These are phyloP conservation scores for Penicillium bovifimosum DNA, from an alignment of 495 filamentous ascomycete species.

Conservation along the genomic window DNA sequence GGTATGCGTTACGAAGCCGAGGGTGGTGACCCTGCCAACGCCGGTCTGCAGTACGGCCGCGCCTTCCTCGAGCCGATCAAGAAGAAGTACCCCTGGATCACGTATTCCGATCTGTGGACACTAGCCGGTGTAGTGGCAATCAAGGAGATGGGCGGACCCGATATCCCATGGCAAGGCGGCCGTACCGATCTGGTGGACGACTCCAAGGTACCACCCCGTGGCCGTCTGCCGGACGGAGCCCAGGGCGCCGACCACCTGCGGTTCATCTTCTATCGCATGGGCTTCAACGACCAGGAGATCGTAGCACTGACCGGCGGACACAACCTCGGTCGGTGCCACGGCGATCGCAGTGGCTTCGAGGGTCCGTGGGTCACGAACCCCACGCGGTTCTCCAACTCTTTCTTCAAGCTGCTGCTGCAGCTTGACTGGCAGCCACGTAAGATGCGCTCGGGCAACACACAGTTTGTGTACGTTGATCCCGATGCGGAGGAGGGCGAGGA, in stretches of 20 bases:
- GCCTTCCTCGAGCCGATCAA: slow-evolving; percentile 59
- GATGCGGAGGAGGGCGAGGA: slow-evolving; percentile 46
- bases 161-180: slow-evolving; percentile 49
- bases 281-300: slow-evolving; percentile 61
- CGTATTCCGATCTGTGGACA: slow-evolving; percentile 60
- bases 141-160: slow-evolving; percentile 53
- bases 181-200: slow-evolving; percentile 56
- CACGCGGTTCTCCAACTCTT: slow-evolving; percentile 59
- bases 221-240: slow-evolving; percentile 54
- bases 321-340: slow-evolving; percentile 56
- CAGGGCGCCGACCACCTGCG: slow-evolving; percentile 55
- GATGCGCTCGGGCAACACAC: slow-evolving; percentile 46
- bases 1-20: slow-evolving; percentile 61
- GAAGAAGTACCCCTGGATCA: slow-evolving; percentile 53
- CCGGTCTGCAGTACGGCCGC: slow-evolving; percentile 56
- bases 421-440: slow-evolving; percentile 52
- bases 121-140: slow-evolving; percentile 55
- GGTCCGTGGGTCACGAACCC: slow-evolving; percentile 61
- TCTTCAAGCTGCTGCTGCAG: slow-evolving; percentile 51
- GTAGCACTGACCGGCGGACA: slow-evolving; percentile 58
- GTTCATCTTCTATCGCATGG: slow-evolving; percentile 57
- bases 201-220: slow-evolving; percentile 50
- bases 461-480: slow-evolving; percentile 57
- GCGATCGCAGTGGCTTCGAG: slow-evolving; percentile 55
- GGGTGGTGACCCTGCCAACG: slow-evolving; percentile 59